These are phyloP conservation scores for Selaginella tamariscina DNA, from an alignment of 75 land plant genomes.

Conservation along the genomic window DNA sequence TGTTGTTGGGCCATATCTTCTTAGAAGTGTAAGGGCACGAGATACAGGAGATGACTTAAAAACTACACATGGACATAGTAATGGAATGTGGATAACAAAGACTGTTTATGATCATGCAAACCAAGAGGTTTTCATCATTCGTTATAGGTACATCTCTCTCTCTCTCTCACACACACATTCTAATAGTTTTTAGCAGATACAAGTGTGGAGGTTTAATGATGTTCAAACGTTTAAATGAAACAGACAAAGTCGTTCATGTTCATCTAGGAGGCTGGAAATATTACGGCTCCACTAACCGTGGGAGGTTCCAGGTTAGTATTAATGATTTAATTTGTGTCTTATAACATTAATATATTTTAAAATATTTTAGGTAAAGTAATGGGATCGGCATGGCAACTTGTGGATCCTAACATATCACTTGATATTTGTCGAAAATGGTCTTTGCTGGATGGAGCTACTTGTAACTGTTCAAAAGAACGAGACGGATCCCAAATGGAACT, in stretches of 20 bases:
- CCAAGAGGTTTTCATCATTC: constrained; percentile 4
- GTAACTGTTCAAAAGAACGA: neutral
- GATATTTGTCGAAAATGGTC: constrained; percentile 2
- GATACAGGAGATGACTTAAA: neutral
- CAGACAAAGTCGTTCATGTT: neutral
- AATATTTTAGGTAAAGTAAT: neutral
- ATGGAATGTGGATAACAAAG: neutral
- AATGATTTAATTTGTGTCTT: too few species aligned
- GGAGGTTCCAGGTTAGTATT: neutral
- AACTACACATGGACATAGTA: neutral
- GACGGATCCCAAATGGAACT: neutral
- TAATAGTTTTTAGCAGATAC: neutral
- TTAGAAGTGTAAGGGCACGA: constrained; percentile 1
- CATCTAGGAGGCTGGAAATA: neutral
- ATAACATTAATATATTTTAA: too few species aligned
- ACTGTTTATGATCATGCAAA: constrained; percentile 7
- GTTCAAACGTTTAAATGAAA: neutral
- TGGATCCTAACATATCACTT: neutral
- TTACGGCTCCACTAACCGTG: neutral
- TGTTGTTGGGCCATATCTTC: neutral
- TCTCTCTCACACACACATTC: neutral
- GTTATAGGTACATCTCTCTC: neutral
- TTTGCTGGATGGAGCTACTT: neutral
- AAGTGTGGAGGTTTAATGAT: neutral
- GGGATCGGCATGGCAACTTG: neutral